Evolutionary conservation across 176 grass and related monocot species (phyloP).

Genomic region (Zea luxurians): DNA sequence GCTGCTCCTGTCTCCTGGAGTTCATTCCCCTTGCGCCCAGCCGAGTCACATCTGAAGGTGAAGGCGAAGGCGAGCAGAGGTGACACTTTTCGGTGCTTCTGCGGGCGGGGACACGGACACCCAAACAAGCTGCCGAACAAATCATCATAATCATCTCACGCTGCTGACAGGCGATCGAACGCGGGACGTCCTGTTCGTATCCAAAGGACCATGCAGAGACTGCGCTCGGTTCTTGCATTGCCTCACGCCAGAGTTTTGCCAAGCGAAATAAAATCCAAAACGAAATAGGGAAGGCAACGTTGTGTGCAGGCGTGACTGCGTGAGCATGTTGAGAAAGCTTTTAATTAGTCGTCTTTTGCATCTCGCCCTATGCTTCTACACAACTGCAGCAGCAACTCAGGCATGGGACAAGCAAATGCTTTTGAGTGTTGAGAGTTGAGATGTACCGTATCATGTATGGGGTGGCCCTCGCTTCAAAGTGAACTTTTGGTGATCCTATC

Average conservation of each 20-base stretch:
- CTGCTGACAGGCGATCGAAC: not conserved
- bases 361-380: constrained; percentile 11
- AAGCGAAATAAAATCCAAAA: not conserved
- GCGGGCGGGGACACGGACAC: not conserved
- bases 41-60: not conserved
- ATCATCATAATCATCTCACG: constrained; percentile 6
- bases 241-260: not conserved
- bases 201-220: not conserved
- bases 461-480: not conserved
- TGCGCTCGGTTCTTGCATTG: not conserved
- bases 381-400: not conserved
- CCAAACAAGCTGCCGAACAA: not conserved
- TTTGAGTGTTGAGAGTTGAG: not conserved
- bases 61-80: not conserved
- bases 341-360: not conserved
- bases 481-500: not conserved
- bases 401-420: not conserved
- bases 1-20: not conserved
- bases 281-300: not conserved
- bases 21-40: not conserved
- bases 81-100: not conserved
- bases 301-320: not conserved
- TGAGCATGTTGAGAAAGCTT: not conserved
- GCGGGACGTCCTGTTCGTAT: not conserved
- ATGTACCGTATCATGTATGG: not conserved